A percentile compares a stretch with the other conserved stretches of the same genome.
These are phyloP conservation scores for Iris macrosiphon DNA, from an alignment of 106 monocot species.

Conservation along the genomic window DNA sequence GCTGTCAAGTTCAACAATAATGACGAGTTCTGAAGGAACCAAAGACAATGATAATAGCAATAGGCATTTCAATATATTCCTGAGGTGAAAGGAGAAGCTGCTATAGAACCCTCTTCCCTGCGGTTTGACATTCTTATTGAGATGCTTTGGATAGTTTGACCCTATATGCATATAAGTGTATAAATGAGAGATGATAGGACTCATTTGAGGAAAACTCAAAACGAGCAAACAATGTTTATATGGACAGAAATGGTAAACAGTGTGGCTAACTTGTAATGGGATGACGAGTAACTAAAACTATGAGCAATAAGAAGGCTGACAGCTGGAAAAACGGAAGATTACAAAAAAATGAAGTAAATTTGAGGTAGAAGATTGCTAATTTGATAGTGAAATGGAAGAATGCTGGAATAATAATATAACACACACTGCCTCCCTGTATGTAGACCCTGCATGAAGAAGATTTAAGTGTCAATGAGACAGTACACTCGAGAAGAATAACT, in stretches of 20 bases:
- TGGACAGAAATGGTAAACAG: not conserved
- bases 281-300: not conserved
- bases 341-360: not conserved
- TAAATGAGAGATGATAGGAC: too few species aligned
- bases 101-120: too few species aligned
- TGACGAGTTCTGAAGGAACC: too few species aligned
- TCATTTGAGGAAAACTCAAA: too few species aligned
- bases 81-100: too few species aligned
- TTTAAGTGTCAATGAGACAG: constrained; percentile 1
- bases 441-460: constrained; percentile 11
- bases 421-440: not conserved
- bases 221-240: not conserved
- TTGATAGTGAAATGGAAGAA: not conserved
- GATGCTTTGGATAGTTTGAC: too few species aligned
- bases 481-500: not conserved
- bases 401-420: constrained; percentile 1
- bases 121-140: too few species aligned
- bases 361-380: not conserved
- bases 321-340: not conserved
- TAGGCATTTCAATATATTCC: too few species aligned
- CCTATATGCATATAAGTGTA: too few species aligned
- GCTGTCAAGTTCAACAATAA: too few species aligned
- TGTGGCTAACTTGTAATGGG: not conserved
- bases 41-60: too few species aligned
- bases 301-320: not conserved